Evolutionary conservation across 1,139 yeast species (phyloP).

Genomic region (Hyphopichia burtonii): DNA sequence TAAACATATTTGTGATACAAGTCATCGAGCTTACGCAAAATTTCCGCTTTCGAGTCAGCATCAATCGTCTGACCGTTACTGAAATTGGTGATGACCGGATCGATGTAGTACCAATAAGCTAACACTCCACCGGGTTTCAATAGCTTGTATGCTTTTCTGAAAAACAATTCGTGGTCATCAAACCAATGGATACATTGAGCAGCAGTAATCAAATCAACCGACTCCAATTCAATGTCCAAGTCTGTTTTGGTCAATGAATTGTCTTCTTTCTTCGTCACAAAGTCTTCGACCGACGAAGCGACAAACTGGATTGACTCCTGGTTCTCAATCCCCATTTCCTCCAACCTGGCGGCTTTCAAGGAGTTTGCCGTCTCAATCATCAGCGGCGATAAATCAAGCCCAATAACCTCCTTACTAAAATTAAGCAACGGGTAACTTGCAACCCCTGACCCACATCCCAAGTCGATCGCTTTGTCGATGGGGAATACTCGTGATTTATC

Average conservation of each 20-base stretch:
- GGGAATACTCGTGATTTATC: slow-evolving; percentile 17
- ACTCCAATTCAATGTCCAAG: slow-evolving; percentile 12
- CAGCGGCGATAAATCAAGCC: slow-evolving; percentile 32
- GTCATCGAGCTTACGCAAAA: slow-evolving; percentile 12
- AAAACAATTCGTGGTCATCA: slow-evolving; percentile 33
- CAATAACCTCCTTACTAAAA: slow-evolving; percentile 28
- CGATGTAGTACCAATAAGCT: slow-evolving; percentile 46
- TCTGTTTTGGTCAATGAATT: background rate
- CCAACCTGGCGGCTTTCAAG: slow-evolving; percentile 17
- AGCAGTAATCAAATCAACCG: slow-evolving; percentile 40
- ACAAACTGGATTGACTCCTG: slow-evolving; percentile 26
- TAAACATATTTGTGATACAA: slow-evolving; percentile 36
- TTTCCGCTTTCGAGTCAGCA: slow-evolving; percentile 13
- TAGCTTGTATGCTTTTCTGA: slow-evolving; percentile 25
- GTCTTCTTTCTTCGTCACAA: slow-evolving; percentile 11
- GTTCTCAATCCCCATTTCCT: slow-evolving; percentile 26
- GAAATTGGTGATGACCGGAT: slow-evolving; percentile 35
- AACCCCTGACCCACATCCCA: slow-evolving; percentile 45
- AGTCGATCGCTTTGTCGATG: slow-evolving; percentile 26
- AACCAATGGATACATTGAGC: slow-evolving; percentile 52
- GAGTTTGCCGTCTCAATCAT: slow-evolving; percentile 38
- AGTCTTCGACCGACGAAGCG: slow-evolving; percentile 36
- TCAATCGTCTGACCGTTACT: slow-evolving; percentile 14
- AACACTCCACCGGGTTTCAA: slow-evolving; percentile 38
- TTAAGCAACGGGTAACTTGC: slow-evolving; percentile 39